These are phyloP conservation scores for Batrachochytrium dendrobatidis DNA, from an alignment of 371 early-diverging fungal species.

Conservation along the genomic window DNA sequence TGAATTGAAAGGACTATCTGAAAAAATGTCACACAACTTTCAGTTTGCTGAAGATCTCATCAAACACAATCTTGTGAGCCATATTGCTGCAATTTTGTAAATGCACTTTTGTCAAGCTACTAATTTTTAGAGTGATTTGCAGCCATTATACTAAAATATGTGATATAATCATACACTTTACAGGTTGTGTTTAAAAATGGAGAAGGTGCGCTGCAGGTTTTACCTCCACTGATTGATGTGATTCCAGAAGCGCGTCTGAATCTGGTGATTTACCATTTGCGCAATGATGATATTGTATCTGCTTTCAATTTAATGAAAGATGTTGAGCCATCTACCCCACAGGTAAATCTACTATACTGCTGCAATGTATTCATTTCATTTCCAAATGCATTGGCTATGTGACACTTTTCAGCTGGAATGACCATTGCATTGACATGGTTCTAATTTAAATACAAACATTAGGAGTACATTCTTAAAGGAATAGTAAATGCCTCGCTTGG, in stretches of 20 bases:
- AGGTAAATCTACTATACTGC: constrained; percentile 15
- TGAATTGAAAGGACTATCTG: constrained; percentile 38
- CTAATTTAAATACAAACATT: neutral
- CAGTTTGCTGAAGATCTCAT: constrained; percentile 45
- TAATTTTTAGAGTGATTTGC: neutral
- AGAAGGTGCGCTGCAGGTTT: constrained; percentile 43
- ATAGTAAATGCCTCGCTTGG: constrained; percentile 45
- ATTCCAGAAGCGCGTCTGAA: constrained; percentile 51
- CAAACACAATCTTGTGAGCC: constrained; percentile 39
- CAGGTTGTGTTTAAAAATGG: constrained; percentile 48
- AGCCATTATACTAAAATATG: too few relatives aligned
- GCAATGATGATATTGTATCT: constrained; percentile 40
- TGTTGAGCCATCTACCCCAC: constrained; percentile 45
- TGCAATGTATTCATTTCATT: neutral
- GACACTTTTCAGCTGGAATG: neutral
- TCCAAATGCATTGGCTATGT: neutral
- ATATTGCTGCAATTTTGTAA: neutral
- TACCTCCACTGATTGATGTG: constrained; percentile 43
- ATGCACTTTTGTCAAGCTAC: neutral
- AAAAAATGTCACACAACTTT: constrained; percentile 29
- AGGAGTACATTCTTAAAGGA: constrained; percentile 51
- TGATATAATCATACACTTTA: too few relatives aligned
- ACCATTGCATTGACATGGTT: neutral
- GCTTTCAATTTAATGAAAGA: constrained; percentile 50
- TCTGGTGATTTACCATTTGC: constrained; percentile 45